Evolutionary conservation across 257 asterid species (phyloP).

Genomic region (Solanum megistacrolobum): DNA sequence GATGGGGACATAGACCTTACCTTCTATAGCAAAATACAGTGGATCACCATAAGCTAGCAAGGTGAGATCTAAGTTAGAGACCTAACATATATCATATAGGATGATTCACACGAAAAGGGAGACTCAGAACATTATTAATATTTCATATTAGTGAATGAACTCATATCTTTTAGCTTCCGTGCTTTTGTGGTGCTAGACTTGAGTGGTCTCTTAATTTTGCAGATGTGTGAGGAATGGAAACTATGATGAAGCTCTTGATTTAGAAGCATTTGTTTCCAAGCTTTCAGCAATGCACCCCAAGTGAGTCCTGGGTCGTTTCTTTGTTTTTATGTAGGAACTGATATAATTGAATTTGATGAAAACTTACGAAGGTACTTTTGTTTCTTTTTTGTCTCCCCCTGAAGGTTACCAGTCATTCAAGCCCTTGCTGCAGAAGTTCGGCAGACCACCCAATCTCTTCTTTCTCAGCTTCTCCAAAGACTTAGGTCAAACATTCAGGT

Average conservation of each 20-base stretch:
- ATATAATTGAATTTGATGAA: background rate
- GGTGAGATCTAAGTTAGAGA: background rate
- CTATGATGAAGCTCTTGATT: constrained; percentile 95
- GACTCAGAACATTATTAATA: background rate
- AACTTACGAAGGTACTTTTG: background rate
- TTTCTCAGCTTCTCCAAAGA: constrained; percentile 88
- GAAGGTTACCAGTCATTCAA: constrained; percentile 92
- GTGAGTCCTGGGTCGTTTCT: constrained; percentile 64
- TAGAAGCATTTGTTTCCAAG: constrained; percentile 88
- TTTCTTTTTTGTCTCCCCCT: constrained; percentile 4
- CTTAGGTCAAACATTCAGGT: constrained; percentile 98
- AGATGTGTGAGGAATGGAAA: constrained; percentile 97
- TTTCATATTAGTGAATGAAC: background rate
- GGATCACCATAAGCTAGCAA: background rate
- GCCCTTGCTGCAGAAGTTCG: constrained; percentile 87
- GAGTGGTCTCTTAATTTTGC: constrained; percentile 9
- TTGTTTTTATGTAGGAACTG: constrained; percentile 4
- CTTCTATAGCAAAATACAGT: background rate
- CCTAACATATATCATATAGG: background rate
- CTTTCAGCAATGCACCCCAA: constrained; percentile 89
- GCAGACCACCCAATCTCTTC: constrained; percentile 93
- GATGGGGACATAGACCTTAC: background rate
- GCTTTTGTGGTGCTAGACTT: constrained; percentile 7
- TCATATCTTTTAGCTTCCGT: background rate
- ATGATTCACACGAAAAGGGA: background rate